Conservation (phyloP, 495 filamentous ascomycete genomes). For the Talaromyces wortmannii region DNA sequence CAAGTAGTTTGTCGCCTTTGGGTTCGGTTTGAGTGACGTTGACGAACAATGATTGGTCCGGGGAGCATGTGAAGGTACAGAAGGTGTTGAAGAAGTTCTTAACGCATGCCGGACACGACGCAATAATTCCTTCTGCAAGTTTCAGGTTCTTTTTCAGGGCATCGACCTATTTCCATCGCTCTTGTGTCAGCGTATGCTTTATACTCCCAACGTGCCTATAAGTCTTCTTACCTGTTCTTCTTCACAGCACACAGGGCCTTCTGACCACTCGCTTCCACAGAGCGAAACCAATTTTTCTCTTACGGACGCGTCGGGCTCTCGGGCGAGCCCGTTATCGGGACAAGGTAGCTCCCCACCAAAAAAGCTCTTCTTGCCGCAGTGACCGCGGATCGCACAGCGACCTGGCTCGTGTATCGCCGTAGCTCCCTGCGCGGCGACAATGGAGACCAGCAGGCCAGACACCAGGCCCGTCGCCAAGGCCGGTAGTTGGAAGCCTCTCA, state of each 20-base stretch:
- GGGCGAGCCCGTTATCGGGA: constrained; percentile 82
- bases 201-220: constrained; percentile 1
- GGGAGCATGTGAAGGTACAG: constrained; percentile 95
- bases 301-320: constrained; percentile 59
- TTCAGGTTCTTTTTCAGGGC: constrained; percentile 73
- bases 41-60: constrained; percentile 89
- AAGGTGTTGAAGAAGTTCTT: constrained; percentile 97
- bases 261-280: constrained; percentile 79
- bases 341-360: constrained; percentile 87
- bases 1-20: constrained; percentile 58
- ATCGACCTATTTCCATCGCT: constrained; percentile 49
- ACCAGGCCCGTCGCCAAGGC: constrained; percentile 22
- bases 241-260: constrained; percentile 78
- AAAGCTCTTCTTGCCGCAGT: constrained; percentile 83
- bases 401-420: constrained; percentile 77
- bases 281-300: constrained; percentile 73
- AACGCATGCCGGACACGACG: constrained; percentile 90
- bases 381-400: constrained; percentile 82
- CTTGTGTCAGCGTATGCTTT: constrained; percentile 12
- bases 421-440: constrained; percentile 28
- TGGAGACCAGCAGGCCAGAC: constrained; percentile 17
- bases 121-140: constrained; percentile 81
- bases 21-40: constrained; percentile 74
- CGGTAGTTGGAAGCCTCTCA: constrained; percentile 25
- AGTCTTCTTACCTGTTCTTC: constrained; percentile 59